These are phyloP conservation scores for Naganishia albida DNA, from an alignment of 1,284 basidiomycete genomes.

Conservation along the genomic window DNA sequence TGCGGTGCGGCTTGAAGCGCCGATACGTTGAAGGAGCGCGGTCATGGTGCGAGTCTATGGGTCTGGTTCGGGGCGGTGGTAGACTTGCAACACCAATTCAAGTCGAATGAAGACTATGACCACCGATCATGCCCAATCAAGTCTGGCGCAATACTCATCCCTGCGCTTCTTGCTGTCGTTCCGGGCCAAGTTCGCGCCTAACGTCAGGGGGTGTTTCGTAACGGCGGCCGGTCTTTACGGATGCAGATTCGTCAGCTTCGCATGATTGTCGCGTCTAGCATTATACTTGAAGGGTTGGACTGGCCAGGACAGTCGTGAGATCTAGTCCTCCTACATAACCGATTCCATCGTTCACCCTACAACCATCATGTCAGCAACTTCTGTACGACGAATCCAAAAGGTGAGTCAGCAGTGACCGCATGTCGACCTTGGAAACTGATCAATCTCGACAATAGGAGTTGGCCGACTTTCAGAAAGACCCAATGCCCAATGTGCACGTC, in stretches of 20 bases:
- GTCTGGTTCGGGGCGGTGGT: neutral
- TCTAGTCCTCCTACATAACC: no score
- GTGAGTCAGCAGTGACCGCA: constrained; percentile 26
- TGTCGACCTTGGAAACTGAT: neutral
- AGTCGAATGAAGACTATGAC: neutral
- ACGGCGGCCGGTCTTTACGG: constrained; percentile 8
- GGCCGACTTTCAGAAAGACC: constrained; percentile 44
- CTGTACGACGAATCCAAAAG: constrained; percentile 46
- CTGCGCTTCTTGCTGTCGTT: neutral
- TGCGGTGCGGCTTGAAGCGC: constrained; percentile 13
- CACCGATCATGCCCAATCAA: constrained; percentile 11
- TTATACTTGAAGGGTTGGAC: no score
- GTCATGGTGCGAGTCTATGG: constrained; percentile 7
- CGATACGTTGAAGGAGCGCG: constrained; percentile 17
- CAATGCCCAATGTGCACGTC: constrained; percentile 64
- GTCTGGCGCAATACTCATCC: constrained; percentile 19
- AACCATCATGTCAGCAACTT: constrained; percentile 42
- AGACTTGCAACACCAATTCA: neutral
- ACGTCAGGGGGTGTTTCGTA: neutral
- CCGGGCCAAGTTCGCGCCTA: neutral
- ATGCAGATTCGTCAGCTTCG: constrained; percentile 13
- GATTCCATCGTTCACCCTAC: neutral
- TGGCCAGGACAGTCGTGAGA: no score
- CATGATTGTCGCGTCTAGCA: neutral
- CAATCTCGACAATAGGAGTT: constrained; percentile 44